phyloP scores from a whole-genome alignment of 2,329 filamentous ascomycete genomes.

The Colletotrichum neosansevieriae region DNA sequence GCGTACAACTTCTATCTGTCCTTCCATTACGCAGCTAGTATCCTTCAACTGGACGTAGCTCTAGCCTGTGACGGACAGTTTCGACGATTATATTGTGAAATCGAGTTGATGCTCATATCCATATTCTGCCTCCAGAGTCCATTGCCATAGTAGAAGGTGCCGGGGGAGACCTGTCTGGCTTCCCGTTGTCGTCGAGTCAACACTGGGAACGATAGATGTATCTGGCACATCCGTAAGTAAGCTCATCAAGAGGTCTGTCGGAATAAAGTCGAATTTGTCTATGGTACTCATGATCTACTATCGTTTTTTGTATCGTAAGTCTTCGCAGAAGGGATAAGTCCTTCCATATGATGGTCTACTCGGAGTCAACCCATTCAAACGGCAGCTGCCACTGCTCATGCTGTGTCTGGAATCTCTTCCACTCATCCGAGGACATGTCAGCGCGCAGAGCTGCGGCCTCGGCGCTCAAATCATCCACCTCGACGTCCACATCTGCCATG shows the following conservation, averaged over 20 bases:
- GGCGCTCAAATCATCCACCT: slow-evolving; percentile 31
- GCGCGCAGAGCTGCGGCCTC: slow-evolving; percentile 30
- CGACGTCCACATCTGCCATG: slow-evolving; percentile 35
- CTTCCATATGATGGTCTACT: not conserved
- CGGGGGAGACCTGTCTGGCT: slow-evolving; percentile 40
- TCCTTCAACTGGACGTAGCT: too few relatives aligned
- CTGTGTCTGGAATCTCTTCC: slow-evolving; percentile 16
- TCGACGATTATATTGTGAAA: not conserved
- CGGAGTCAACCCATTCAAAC: slow-evolving; percentile 30
- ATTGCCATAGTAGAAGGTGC: slow-evolving; percentile 19
- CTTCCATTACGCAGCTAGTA: not conserved
- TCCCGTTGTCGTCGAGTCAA: slow-evolving; percentile 22
- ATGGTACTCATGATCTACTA: too few relatives aligned
- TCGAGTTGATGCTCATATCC: slow-evolving; percentile 3
- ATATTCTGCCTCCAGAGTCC: slow-evolving; percentile 31
- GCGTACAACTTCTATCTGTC: not conserved
- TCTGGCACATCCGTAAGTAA: slow-evolving; percentile 6
- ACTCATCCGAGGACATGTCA: slow-evolving; percentile 32
- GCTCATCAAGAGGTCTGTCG: too few relatives aligned
- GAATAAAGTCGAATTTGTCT: too few relatives aligned
- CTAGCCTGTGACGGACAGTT: not conserved
- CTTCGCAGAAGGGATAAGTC: not conserved
- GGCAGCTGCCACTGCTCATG: not conserved
- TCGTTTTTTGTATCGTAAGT: too few relatives aligned
- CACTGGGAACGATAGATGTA: slow-evolving; percentile 32